Percentiles rank a stretch among this genome's conserved stretches.
These are phyloP conservation scores for Wickerhamiella alocasiicola DNA, from an alignment of 805 yeast genomes.

Conservation along the genomic window DNA sequence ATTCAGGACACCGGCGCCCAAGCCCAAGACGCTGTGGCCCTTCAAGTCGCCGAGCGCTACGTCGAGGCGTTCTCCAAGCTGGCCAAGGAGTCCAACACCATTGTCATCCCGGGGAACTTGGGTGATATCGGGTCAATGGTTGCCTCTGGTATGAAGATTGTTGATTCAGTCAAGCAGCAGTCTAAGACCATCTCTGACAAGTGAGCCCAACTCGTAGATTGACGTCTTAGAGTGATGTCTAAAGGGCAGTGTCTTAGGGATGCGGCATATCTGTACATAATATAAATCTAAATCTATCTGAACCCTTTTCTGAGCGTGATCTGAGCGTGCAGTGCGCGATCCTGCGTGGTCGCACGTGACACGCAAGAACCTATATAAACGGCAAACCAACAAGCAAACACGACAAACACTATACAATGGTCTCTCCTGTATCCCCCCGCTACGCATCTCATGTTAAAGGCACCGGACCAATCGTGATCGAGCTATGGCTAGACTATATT, in stretches of 20 bases:
- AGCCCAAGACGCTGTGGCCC: constrained; percentile 61
- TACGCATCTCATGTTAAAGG: constrained; percentile 19
- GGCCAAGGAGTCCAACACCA: constrained; percentile 70
- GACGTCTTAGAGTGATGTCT: too few species aligned
- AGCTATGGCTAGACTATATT: constrained; percentile 26
- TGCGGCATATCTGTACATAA: too few species aligned
- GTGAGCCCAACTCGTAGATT: too few species aligned
- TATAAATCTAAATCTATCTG: too few species aligned
- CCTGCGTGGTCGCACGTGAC: too few species aligned
- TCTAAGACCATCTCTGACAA: background rate
- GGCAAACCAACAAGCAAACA: too few species aligned
- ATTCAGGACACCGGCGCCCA: constrained; percentile 49
- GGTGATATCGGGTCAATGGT: constrained; percentile 64
- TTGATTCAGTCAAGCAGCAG: constrained; percentile 26
- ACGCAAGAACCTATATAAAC: too few species aligned
- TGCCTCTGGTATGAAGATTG: constrained; percentile 66
- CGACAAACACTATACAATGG: too few species aligned
- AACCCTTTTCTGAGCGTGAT: too few species aligned
- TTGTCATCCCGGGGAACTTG: constrained; percentile 63
- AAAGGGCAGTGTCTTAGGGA: too few species aligned
- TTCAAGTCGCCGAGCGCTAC: constrained; percentile 74
- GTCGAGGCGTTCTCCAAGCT: constrained; percentile 69
- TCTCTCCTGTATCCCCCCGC: constrained; percentile 19
- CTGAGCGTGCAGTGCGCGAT: too few species aligned
- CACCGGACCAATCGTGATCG: constrained; percentile 18